Evolutionary conservation across 495 filamentous ascomycete genomes (phyloP).

Genomic region (Penicillium nucicola): DNA sequence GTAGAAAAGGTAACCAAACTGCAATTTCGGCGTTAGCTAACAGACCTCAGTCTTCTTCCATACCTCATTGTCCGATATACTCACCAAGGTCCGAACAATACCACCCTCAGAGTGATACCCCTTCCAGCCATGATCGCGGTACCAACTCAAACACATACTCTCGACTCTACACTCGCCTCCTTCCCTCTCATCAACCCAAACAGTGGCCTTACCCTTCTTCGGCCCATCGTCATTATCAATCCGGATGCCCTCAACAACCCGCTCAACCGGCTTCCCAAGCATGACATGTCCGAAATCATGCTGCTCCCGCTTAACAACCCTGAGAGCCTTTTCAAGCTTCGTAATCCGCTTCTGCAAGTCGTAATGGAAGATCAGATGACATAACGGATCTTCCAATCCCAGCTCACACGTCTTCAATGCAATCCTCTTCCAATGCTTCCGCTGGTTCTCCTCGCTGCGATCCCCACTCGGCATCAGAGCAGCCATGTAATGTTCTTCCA

Average conservation of each 20-base stretch:
- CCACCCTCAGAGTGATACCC: conserved; percentile 92
- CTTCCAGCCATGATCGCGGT: conserved; percentile 82
- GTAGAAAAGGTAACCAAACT: conserved; percentile 87
- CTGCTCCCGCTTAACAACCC: conserved; percentile 79
- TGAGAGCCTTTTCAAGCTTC: conserved; percentile 83
- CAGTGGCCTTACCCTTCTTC: conserved; percentile 62
- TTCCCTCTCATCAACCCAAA: conserved; percentile 78
- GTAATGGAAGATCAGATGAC: conserved; percentile 89
- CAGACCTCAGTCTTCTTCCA: not conserved
- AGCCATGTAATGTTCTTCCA: conserved; percentile 95
- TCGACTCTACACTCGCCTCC: conserved; percentile 78
- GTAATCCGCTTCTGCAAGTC: conserved; percentile 88
- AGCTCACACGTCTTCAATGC: conserved; percentile 82
- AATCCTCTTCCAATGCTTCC: conserved; percentile 78
- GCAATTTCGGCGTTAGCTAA: not conserved
- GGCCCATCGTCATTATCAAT: conserved; percentile 55
- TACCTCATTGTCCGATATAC: not conserved
- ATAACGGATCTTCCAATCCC: conserved; percentile 81
- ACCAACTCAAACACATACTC: conserved; percentile 86
- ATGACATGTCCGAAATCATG: conserved; percentile 89
- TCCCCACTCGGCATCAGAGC: conserved; percentile 49
- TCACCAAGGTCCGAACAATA: conserved; percentile 76
- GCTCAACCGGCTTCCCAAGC: conserved; percentile 69
- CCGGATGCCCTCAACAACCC: conserved; percentile 71
- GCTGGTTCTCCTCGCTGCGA: conserved; percentile 59